Percentiles rank a stretch among this genome's conserved stretches.
These are phyloP conservation scores for Phytopythium aichiense DNA, from an alignment of 352 stramenopile species.

Conservation along the genomic window DNA sequence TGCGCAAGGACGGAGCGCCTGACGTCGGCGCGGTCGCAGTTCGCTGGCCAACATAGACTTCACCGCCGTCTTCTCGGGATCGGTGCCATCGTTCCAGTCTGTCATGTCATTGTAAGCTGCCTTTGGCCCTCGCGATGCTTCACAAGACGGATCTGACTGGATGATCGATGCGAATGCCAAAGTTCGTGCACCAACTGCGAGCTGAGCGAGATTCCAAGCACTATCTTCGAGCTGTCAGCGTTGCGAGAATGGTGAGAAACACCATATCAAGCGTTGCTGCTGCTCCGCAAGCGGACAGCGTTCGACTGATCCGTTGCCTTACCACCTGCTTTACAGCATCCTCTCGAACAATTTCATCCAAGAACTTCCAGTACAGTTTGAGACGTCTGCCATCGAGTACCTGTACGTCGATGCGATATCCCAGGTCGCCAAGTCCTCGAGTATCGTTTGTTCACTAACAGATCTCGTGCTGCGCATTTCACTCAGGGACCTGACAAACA, in stretches of 20 bases:
- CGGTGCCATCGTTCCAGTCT: slow-evolving; percentile 5
- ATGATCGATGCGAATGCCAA: not conserved
- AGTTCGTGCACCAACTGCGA: slow-evolving; percentile 40
- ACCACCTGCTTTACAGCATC: slow-evolving; percentile 5
- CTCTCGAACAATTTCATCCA: slow-evolving; percentile 23
- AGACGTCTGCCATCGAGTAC: slow-evolving; percentile 24
- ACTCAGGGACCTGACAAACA: slow-evolving; percentile 22
- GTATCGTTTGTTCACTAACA: not conserved
- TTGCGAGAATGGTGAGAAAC: slow-evolving; percentile 25
- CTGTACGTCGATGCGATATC: slow-evolving; percentile 20
- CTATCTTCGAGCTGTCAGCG: slow-evolving; percentile 25
- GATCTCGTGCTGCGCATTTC: not conserved
- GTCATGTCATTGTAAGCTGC: slow-evolving; percentile 7
- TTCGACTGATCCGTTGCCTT: not conserved
- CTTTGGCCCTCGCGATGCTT: not conserved
- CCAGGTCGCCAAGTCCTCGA: not conserved
- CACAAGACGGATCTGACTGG: not conserved
- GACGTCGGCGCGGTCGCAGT: not conserved
- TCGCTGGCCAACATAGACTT: slow-evolving; percentile 11
- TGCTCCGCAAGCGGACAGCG: not conserved
- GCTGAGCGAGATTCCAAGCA: slow-evolving; percentile 21
- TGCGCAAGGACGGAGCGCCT: not conserved
- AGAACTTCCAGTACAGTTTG: slow-evolving; percentile 26
- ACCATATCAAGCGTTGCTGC: not conserved
- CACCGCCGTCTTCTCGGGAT: slow-evolving; percentile 1